Conservation (phyloP, 2,329 filamentous ascomycete genomes). For the Emmonsiellopsis sp. region DNA sequence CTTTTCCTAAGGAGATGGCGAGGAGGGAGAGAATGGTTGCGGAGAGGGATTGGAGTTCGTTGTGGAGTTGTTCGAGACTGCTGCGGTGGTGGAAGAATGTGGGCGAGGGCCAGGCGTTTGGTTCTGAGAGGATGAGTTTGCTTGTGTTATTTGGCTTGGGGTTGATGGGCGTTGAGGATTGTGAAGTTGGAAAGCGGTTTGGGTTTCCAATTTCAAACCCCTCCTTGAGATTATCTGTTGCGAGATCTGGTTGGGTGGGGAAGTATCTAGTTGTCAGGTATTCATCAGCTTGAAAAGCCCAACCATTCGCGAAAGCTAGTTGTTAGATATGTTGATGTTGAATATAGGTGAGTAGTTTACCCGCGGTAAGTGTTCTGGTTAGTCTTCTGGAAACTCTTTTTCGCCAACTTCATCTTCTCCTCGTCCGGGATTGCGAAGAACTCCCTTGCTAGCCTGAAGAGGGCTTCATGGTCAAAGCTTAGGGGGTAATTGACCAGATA, state of each 20-base stretch:
- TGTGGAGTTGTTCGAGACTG: slow-evolving; percentile 29
- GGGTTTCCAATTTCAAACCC: slow-evolving; percentile 38
- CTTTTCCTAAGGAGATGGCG: slow-evolving; percentile 31
- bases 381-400: slow-evolving; percentile 30
- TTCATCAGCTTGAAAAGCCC: background rate
- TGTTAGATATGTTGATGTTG: background rate
- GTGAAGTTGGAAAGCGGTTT: background rate
- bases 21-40: slow-evolving; percentile 31
- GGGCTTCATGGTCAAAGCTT: slow-evolving; percentile 33
- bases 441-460: slow-evolving; percentile 32
- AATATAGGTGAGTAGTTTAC: slow-evolving; percentile 13
- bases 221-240: slow-evolving; percentile 37
- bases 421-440: slow-evolving; percentile 31
- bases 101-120: slow-evolving; percentile 32
- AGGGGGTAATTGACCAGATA: slow-evolving; percentile 38
- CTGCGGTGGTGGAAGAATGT: slow-evolving; percentile 16
- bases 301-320: background rate
- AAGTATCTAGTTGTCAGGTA: slow-evolving; percentile 30
- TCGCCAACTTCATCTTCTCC: slow-evolving; percentile 35
- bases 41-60: slow-evolving; percentile 32
- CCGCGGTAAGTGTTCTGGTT: slow-evolving; percentile 39
- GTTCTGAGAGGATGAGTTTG: slow-evolving; percentile 32
- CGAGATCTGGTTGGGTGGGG: slow-evolving; percentile 31
- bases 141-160: slow-evolving; percentile 5
- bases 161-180: background rate